Evolutionary conservation across 345 rosid species (phyloP), one percentile per base, ranked within the genome.

Genomic region (Hypericum androsaemum): DNA sequence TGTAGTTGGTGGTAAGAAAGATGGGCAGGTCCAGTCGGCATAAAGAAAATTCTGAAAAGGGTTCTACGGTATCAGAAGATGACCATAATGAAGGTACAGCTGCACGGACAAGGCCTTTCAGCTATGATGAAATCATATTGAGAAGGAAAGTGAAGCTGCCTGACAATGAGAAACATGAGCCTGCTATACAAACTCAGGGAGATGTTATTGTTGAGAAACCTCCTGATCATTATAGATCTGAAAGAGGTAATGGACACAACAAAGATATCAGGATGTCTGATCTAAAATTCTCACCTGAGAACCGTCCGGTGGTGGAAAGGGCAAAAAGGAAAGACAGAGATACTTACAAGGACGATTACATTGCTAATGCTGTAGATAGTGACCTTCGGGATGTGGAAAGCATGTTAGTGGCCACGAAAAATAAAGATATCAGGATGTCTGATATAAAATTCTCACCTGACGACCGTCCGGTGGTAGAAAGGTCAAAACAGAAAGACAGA

Each of bases 61-160:
- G 63, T 60, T 59, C 67, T 44, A 64, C 44, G 45, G 37, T 53
- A 28, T 48, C 57, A n/a, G 43, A 35, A 10, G 69, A 53, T 22
- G 41, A 62, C 50, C 41, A 39, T 41, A 41, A 66, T 57, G 81
- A 74, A 52, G 86, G 83, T 57, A 76, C 88, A 58, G 79, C 95
- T 66, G 98, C 98, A 54, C 80, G 96, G 36, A 85, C 94, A 36
- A 83, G 98, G 69, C 95, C 96, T 45, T 71, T 74, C 65, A 77
- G 84, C 58, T 74, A 71, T 53, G 89, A 83, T 52, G 96, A 83
- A 73, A 84, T 92, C 63, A 78, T 83, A 88, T 57, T 54, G 12
- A 81, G 67, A 56, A 84, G 96, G 72, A 77, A 74, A 66, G 69
- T 45, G 65, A 83, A 66, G 73, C 52, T 72, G 28, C 59, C 66